These are phyloP conservation scores for Metschnikowia drakensbergensis DNA, from an alignment of 805 yeast genomes.

Conservation along the genomic window DNA sequence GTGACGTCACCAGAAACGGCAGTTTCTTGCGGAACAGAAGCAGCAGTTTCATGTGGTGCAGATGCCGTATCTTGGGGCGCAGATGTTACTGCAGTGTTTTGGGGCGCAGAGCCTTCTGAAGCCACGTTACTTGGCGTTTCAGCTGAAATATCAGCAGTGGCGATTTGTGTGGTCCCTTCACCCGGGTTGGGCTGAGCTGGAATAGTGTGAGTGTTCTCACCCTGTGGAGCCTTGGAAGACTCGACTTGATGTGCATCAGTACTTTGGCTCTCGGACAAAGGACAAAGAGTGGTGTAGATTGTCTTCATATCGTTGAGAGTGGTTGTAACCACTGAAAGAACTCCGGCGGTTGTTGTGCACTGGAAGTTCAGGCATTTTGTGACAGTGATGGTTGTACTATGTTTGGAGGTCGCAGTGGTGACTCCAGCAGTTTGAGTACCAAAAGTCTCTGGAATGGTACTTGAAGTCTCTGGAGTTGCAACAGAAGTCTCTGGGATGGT, in stretches of 20 bases:
- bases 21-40: not conserved
- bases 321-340: constrained; percentile 1
- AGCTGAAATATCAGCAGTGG: not conserved
- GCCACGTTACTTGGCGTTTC: not conserved
- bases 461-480: not conserved
- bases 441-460: not conserved
- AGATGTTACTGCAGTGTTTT: not conserved
- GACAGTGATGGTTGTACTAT: not conserved
- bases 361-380: constrained; percentile 1
- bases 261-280: not conserved
- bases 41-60: not conserved
- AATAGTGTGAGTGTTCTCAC: not conserved
- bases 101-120: not conserved
- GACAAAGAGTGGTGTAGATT: constrained; percentile 1
- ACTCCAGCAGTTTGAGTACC: not conserved
- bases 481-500: no score
- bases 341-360: not conserved
- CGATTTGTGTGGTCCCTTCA: not conserved
- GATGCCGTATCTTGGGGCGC: not conserved
- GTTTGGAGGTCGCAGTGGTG: not conserved
- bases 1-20: not conserved
- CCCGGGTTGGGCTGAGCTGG: not conserved
- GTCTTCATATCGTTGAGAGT: not conserved
- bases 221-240: not conserved
- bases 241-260: not conserved